A percentile compares a stretch with the other conserved stretches of the same genome.
These are phyloP conservation scores for Cutaneotrichosporon cyanovorans DNA, from an alignment of 1,284 basidiomycete genomes.

Conservation along the genomic window DNA sequence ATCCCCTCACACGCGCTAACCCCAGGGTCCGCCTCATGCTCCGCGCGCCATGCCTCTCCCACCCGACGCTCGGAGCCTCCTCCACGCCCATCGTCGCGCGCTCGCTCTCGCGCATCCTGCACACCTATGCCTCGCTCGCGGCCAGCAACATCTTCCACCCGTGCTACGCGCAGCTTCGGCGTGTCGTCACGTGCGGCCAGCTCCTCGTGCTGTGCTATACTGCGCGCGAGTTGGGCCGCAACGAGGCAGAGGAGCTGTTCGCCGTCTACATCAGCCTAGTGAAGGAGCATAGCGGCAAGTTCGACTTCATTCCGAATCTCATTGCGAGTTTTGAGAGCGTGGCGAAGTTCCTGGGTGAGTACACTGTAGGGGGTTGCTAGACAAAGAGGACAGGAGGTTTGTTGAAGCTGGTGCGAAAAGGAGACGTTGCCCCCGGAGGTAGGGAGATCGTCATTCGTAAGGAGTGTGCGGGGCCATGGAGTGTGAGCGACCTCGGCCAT, in stretches of 20 bases:
- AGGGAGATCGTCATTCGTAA: no score
- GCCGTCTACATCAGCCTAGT: constrained; percentile 12
- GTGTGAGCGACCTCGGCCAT: no score
- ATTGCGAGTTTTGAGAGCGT: constrained; percentile 16
- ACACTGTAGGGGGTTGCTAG: no score
- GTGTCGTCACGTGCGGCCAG: constrained; percentile 23
- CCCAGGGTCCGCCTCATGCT: constrained; percentile 24
- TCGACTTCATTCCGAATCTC: constrained; percentile 14
- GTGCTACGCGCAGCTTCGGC: constrained; percentile 23
- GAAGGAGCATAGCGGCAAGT: constrained; percentile 11
- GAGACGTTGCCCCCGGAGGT: no score
- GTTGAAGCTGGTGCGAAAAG: no score
- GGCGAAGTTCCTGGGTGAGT: constrained; percentile 12
- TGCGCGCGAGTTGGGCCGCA: constrained; percentile 14
- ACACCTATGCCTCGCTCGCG: constrained; percentile 19
- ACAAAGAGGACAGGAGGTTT: no score
- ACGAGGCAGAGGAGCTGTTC: constrained; percentile 18
- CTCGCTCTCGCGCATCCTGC: constrained; percentile 19
- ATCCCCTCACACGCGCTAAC: not conserved
- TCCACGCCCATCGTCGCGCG: constrained; percentile 19
- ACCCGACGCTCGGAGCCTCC: constrained; percentile 16
- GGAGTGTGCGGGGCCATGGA: no score
- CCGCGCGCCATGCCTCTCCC: constrained; percentile 15
- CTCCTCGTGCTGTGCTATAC: constrained; percentile 23
- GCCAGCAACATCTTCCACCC: constrained; percentile 15